These are phyloP conservation scores for Talaromyces pinophilus DNA, from an alignment of 2,329 filamentous ascomycete species.

Conservation along the genomic window DNA sequence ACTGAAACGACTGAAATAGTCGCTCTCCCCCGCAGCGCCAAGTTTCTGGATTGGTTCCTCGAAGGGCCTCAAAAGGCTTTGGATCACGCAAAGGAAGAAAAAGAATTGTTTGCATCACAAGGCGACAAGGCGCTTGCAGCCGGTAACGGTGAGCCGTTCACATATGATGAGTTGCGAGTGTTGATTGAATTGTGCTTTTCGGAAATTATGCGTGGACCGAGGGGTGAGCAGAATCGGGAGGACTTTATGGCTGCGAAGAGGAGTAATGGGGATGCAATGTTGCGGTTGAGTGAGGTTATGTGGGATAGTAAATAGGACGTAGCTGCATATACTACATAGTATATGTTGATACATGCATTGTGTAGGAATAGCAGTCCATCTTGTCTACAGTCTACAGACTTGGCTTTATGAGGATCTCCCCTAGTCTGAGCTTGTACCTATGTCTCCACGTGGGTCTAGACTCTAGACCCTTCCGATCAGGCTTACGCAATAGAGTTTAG, in stretches of 20 bases:
- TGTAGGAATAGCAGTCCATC: neutral
- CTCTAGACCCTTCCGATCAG: neutral
- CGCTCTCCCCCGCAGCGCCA: conserved; percentile 46
- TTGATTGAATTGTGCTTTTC: conserved; percentile 51
- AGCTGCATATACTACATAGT: neutral
- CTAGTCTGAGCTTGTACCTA: neutral
- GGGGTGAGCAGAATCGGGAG: conserved; percentile 45
- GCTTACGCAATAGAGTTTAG: neutral
- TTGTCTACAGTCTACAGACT: neutral
- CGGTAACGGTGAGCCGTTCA: conserved; percentile 46
- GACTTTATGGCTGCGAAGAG: conserved; percentile 50
- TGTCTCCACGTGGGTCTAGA: conserved; percentile 5
- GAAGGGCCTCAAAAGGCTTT: conserved; percentile 49
- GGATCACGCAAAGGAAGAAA: conserved; percentile 48
- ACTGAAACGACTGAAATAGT: conserved; percentile 37
- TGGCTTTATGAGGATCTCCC: neutral
- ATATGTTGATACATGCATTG: neutral
- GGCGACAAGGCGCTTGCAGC: conserved; percentile 37
- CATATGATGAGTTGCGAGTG: conserved; percentile 49
- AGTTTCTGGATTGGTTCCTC: conserved; percentile 52
- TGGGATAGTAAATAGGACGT: conserved; percentile 45
- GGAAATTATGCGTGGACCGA: conserved; percentile 45
- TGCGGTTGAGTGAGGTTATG: conserved; percentile 50
- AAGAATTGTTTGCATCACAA: conserved; percentile 41
- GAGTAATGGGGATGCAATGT: conserved; percentile 46